Conservation (phyloP, 805 yeast species). For the Metschnikowia orientalis region DNA sequence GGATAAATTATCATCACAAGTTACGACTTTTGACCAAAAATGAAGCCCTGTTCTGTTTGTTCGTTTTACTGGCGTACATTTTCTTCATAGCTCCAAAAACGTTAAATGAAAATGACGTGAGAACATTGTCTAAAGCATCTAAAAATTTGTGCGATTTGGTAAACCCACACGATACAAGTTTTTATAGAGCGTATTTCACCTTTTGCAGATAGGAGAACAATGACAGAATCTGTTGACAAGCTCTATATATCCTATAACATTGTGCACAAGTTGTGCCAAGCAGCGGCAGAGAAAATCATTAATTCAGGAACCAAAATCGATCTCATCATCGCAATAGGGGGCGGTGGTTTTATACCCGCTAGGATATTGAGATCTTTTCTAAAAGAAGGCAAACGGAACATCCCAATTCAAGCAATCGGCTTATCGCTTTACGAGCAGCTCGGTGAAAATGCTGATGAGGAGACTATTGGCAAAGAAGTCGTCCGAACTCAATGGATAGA, state of each 20-base stretch:
- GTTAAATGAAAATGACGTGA: too few relatives aligned
- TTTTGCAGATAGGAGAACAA: too few relatives aligned
- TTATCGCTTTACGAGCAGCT: slow-evolving; percentile 18
- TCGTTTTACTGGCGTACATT: too few relatives aligned
- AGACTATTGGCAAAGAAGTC: slow-evolving; percentile 37
- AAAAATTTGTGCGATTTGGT: too few relatives aligned
- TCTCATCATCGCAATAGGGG: slow-evolving; percentile 19
- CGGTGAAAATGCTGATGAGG: slow-evolving; percentile 32
- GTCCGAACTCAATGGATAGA: slow-evolving; percentile 83
- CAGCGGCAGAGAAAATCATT: slow-evolving; percentile 56
- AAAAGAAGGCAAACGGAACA: slow-evolving; percentile 13
- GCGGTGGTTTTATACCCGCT: slow-evolving; percentile 19
- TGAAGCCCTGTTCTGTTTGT: too few relatives aligned
- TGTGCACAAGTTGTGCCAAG: slow-evolving; percentile 70
- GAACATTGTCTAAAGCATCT: too few relatives aligned
- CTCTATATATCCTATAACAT: slow-evolving; percentile 76
- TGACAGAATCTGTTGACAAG: slow-evolving; percentile 9
- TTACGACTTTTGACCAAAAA: too few relatives aligned
- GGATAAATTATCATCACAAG: too few relatives aligned
- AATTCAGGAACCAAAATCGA: slow-evolving; percentile 16
- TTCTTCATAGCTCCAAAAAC: too few relatives aligned
- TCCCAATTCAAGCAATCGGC: slow-evolving; percentile 20
- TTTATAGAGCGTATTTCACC: too few relatives aligned
- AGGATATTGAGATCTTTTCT: slow-evolving; percentile 18
- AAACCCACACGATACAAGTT: too few relatives aligned